Percentiles rank a stretch among this genome's conserved stretches.
These are phyloP conservation scores for Afroboletus lepidellus DNA, from an alignment of 1,284 basidiomycete genomes.

Conservation along the genomic window DNA sequence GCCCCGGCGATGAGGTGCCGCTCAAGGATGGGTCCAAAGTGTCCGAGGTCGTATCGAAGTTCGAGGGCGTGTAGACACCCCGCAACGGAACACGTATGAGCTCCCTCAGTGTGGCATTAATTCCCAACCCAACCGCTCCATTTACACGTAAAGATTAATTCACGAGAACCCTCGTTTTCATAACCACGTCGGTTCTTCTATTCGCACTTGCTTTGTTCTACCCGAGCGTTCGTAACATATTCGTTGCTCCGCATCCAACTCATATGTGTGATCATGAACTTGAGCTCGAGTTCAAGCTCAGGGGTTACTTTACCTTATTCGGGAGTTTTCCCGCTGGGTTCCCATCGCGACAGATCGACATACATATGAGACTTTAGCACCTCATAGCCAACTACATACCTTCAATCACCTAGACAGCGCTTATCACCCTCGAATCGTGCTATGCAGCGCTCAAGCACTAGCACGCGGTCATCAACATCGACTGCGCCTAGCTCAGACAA, in stretches of 20 bases:
- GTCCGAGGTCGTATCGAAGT: slow-evolving; percentile 45
- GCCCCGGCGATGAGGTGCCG: slow-evolving; percentile 39
- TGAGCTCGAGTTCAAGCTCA: no score
- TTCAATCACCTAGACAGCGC: not conserved
- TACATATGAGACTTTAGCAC: not conserved
- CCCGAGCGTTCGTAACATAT: no score
- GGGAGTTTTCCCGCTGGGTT: slow-evolving; percentile 3
- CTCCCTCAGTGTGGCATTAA: not conserved
- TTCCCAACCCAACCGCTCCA: not conserved
- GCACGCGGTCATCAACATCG: slow-evolving; percentile 29
- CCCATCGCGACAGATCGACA: slow-evolving; percentile 20
- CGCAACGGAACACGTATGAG: not conserved
- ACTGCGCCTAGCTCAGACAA: slow-evolving; percentile 26
- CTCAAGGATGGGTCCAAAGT: slow-evolving; percentile 57
- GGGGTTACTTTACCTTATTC: slow-evolving; percentile 1
- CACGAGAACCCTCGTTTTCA: not conserved
- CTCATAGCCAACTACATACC: not conserved
- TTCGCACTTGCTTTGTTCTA: not conserved
- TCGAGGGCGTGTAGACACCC: slow-evolving; percentile 33
- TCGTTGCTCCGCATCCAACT: slow-evolving; percentile 4
- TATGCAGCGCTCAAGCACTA: slow-evolving; percentile 34
- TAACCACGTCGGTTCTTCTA: not conserved
- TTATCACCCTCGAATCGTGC: not conserved
- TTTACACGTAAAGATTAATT: not conserved
- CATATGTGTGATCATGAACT: not conserved